A percentile compares a stretch with the other conserved stretches of the same genome.
Evolutionary conservation across 345 rosid genomes (phyloP).

Genomic region (Gossypium australe): DNA sequence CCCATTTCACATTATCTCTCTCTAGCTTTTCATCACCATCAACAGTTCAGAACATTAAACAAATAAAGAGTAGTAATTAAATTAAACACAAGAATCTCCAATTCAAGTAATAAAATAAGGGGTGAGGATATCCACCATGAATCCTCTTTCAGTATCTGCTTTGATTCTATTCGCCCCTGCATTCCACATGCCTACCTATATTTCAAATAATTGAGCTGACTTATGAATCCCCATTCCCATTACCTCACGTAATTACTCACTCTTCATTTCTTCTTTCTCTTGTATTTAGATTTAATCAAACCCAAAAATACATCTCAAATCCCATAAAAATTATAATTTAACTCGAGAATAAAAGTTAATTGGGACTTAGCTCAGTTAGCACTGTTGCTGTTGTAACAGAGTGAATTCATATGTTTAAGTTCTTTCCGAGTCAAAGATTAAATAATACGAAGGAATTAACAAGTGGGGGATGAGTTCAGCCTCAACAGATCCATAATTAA

Average conservation of each 20-base stretch:
- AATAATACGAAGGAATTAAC: not conserved
- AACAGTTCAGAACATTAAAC: not conserved
- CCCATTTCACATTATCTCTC: not conserved
- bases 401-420: too few species aligned
- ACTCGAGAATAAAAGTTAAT: not conserved
- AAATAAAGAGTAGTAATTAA: not conserved
- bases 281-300: too few species aligned
- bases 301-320: not conserved
- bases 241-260: not conserved
- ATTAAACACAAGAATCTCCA: constrained; percentile 16
- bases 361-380: too few species aligned
- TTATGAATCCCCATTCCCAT: not conserved
- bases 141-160: constrained; percentile 21
- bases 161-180: constrained; percentile 23
- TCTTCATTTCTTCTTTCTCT: too few species aligned
- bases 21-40: not conserved
- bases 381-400: too few species aligned
- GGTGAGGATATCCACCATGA: constrained; percentile 14
- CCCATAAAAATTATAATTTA: not conserved
- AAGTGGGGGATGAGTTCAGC: constrained; percentile 18
- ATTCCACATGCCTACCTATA: constrained; percentile 9
- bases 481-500: constrained; percentile 17
- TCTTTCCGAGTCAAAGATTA: too few species aligned
- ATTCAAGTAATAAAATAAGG: constrained; percentile 7
- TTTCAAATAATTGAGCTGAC: not conserved